Evolutionary conservation across 805 yeast species (phyloP).

Genomic region (Zygotorulaspora florentina): DNA sequence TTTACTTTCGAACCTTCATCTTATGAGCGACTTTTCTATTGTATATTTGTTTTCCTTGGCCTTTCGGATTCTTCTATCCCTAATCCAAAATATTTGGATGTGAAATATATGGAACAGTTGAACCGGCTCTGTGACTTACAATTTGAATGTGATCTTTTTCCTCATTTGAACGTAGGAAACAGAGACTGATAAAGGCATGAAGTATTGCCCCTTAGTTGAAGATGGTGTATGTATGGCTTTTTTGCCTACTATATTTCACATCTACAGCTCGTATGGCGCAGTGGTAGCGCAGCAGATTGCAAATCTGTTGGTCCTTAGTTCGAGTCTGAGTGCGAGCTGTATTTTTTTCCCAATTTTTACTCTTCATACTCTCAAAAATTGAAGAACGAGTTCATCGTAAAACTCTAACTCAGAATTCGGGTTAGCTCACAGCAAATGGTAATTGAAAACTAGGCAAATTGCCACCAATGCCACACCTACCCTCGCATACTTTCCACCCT

Average conservation of each 20-base stretch:
- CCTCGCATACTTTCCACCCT: too few relatives aligned
- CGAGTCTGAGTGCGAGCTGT: slow-evolving; percentile 88
- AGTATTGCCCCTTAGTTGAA: too few relatives aligned
- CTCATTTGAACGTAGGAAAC: too few relatives aligned
- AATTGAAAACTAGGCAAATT: background rate
- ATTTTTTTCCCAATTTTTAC: slow-evolving; percentile 29
- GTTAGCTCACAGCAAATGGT: background rate
- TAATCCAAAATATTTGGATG: too few relatives aligned
- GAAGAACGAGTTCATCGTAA: background rate
- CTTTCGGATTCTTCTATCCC: too few relatives aligned
- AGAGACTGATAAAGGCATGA: too few relatives aligned
- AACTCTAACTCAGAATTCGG: background rate
- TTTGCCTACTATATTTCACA: background rate
- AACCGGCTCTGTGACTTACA: too few relatives aligned
- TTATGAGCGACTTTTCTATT: background rate
- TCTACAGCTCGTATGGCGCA: slow-evolving; percentile 74
- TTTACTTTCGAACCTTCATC: too few relatives aligned
- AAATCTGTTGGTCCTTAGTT: slow-evolving; percentile 98
- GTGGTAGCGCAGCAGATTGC: slow-evolving; percentile 99
- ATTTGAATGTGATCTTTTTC: too few relatives aligned
- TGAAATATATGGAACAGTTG: too few relatives aligned
- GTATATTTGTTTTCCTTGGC: background rate
- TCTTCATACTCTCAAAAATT: too few relatives aligned
- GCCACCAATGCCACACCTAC: background rate
- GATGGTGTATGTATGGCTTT: too few relatives aligned